These are phyloP conservation scores for Prunus armeniaca DNA, from an alignment of 306 rosid genomes.

Conservation along the genomic window DNA sequence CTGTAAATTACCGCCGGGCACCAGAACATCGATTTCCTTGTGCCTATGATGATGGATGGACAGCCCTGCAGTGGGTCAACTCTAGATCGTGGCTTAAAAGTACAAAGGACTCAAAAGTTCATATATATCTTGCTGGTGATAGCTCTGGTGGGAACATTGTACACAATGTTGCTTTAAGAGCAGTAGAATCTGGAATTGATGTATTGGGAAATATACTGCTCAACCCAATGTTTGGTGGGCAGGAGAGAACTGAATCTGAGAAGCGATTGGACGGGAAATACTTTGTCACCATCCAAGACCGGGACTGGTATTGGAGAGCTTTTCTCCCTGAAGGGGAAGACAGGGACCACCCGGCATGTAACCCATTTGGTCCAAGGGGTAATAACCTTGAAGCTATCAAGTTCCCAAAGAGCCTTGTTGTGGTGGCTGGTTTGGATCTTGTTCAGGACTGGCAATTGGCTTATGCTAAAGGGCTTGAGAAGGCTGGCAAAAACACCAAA, in stretches of 20 bases:
- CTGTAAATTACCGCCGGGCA: constrained; percentile 84
- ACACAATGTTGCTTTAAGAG: constrained; percentile 82
- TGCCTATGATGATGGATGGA: constrained; percentile 98
- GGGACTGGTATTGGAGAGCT: constrained; percentile 99
- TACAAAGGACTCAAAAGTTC: constrained; percentile 69
- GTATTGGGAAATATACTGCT: constrained; percentile 81
- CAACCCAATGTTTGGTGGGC: constrained; percentile 93
- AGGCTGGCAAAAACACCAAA: constrained; percentile 65
- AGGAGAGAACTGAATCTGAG: constrained; percentile 75
- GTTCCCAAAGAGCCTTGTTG: constrained; percentile 92
- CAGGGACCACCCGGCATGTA: constrained; percentile 92
- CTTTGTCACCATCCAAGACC: constrained; percentile 72
- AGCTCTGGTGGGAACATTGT: constrained; percentile 99
- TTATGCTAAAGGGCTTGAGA: constrained; percentile 78
- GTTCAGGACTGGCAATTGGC: constrained; percentile 96
- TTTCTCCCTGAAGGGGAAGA: constrained; percentile 95
- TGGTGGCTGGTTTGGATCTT: constrained; percentile 95
- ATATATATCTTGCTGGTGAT: constrained; percentile 81
- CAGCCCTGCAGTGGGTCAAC: constrained; percentile 70
- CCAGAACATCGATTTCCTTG: constrained; percentile 82
- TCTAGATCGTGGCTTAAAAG: constrained; percentile 87
- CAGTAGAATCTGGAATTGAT: constrained; percentile 63
- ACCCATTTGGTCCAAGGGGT: constrained; percentile 88
- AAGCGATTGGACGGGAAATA: constrained; percentile 78
- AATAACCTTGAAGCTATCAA: constrained; percentile 49